Evolutionary conservation across 2,329 filamentous ascomycete species (phyloP).

Genomic region (Fusarium palustre): DNA sequence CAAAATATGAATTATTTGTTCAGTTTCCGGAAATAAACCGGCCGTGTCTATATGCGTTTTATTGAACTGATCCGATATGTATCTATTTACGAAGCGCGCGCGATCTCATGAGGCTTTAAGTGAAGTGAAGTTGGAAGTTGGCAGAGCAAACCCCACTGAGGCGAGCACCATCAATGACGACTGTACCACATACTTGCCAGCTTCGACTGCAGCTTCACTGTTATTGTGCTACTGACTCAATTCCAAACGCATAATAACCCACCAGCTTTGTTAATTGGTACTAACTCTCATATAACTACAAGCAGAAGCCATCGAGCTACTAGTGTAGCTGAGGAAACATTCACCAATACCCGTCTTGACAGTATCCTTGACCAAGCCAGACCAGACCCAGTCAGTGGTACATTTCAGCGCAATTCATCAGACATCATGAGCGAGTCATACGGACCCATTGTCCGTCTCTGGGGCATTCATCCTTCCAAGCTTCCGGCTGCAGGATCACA

Average conservation of each 20-base stretch:
- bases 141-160: slow-evolving; percentile 30
- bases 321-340: background rate
- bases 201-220: background rate
- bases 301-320: background rate
- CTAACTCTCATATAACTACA: background rate
- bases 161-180: slow-evolving; percentile 34
- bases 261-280: background rate
- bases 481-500: slow-evolving; percentile 58
- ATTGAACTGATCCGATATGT: background rate
- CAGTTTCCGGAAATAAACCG: background rate
- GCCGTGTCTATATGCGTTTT: background rate
- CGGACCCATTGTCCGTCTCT: slow-evolving; percentile 65
- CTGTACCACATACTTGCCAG: slow-evolving; percentile 8
- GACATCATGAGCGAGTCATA: slow-evolving; percentile 42
- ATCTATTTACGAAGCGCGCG: background rate
- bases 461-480: slow-evolving; percentile 62
- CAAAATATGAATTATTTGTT: slow-evolving; percentile 28
- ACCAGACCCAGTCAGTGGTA: background rate
- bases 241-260: background rate
- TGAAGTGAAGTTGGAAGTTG: slow-evolving; percentile 29
- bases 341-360: slow-evolving; percentile 4
- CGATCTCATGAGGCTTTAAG: slow-evolving; percentile 9
- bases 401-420: background rate
- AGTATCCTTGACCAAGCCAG: background rate
- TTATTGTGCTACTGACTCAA: background rate